Percentiles rank a stretch among this genome's conserved stretches.
These are phyloP conservation scores for Bauhinia variegata DNA, from an alignment of 306 rosid species.

Conservation along the genomic window DNA sequence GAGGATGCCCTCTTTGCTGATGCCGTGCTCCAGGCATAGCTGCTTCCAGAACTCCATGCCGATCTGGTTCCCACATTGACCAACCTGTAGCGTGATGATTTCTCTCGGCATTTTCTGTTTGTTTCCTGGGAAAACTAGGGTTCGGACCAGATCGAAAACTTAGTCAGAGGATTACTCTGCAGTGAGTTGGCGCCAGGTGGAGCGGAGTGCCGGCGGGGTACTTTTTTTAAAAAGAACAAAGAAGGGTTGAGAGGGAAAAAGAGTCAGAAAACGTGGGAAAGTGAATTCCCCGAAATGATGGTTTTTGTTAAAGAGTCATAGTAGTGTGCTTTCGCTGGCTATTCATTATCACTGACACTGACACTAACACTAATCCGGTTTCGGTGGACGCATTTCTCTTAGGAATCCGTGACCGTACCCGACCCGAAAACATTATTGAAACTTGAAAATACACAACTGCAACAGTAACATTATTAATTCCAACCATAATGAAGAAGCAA, in stretches of 20 bases:
- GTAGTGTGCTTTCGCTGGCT: no score
- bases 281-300: not conserved
- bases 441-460: no score
- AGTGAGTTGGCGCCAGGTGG: constrained; percentile 34
- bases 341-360: no score
- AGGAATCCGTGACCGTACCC: no score
- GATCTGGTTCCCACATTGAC: constrained; percentile 99
- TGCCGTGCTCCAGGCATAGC: constrained; percentile 97
- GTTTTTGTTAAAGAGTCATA: no score
- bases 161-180: no score
- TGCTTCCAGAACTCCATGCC: constrained; percentile 99
- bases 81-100: constrained; percentile 94
- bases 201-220: constrained; percentile 34
- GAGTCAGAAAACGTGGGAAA: constrained; percentile 4
- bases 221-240: constrained; percentile 33
- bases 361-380: no score
- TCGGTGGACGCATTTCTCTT: no score
- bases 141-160: constrained; percentile 23
- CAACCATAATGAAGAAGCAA: no score
- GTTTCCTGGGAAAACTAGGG: constrained; percentile 57
- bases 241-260: constrained; percentile 15
- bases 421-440: no score
- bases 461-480: no score
- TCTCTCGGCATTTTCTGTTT: constrained; percentile 78
- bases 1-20: constrained; percentile 96